Conservation (phyloP, 169 alveolate genomes). For the Theileria equi region DNA sequence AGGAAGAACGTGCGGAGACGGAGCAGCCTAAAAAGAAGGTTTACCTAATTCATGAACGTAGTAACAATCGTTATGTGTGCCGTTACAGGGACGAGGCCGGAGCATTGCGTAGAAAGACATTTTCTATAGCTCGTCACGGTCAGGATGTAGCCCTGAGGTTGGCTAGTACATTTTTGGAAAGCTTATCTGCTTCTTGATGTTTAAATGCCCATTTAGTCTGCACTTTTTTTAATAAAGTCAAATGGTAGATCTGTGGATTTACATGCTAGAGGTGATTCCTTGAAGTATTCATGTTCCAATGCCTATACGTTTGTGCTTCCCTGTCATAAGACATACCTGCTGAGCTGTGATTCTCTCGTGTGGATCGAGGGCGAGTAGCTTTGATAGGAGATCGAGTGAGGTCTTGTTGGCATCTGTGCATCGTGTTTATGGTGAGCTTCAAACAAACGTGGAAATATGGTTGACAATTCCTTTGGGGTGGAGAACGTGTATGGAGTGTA, state of each 20-base stretch:
- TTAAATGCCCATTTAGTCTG: neutral
- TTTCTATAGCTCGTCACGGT: slow-evolving; percentile 13
- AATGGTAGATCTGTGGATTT: slow-evolving; percentile 58
- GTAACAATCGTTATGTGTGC: neutral
- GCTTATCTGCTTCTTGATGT: neutral
- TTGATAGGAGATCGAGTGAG: slow-evolving; percentile 61
- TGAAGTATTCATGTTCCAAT: slow-evolving; percentile 78
- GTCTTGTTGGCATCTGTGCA: slow-evolving; percentile 6
- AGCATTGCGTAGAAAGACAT: neutral
- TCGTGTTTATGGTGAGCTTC: slow-evolving; percentile 28
- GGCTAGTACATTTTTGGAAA: neutral
- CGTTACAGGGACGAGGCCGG: slow-evolving; percentile 3
- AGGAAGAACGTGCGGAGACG: neutral
- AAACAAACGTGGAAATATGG: slow-evolving; percentile 36
- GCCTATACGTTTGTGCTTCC: slow-evolving; percentile 43
- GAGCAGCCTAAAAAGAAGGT: neutral
- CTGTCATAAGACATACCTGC: slow-evolving; percentile 32
- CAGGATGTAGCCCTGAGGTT: neutral
- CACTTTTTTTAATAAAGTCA: slow-evolving; percentile 15
- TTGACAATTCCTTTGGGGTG: slow-evolving; percentile 51
- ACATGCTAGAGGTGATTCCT: slow-evolving; percentile 67
- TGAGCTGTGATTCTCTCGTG: slow-evolving; percentile 79
- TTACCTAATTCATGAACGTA: neutral
- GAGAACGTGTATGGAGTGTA: slow-evolving; percentile 68
- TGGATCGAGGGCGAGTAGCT: slow-evolving; percentile 70